Conservation (phyloP, 106 monocot genomes). For the Cymbidium sinense region DNA sequence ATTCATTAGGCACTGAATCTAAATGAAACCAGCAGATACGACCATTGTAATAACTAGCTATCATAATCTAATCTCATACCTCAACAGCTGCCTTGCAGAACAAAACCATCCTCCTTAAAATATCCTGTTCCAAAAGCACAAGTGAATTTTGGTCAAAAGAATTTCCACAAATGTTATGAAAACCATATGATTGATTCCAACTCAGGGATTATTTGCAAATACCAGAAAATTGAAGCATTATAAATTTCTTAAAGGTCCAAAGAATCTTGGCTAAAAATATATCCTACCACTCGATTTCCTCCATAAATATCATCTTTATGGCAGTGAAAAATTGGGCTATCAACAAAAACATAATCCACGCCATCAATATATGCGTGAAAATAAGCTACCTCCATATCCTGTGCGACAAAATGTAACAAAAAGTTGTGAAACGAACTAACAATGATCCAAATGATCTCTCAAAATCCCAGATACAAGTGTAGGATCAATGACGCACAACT, state of each 20-base stretch:
- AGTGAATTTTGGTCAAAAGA: too few species aligned
- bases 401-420: not conserved
- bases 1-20: too few species aligned
- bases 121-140: constrained; percentile 38
- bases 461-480: not conserved
- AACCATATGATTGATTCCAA: too few species aligned
- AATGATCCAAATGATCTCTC: not conserved
- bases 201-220: not conserved
- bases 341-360: constrained; percentile 78
- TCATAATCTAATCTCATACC: constrained; percentile 29
- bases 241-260: constrained; percentile 2
- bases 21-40: not conserved
- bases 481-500: not conserved
- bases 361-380: constrained; percentile 66
- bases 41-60: not conserved
- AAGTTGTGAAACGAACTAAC: not conserved
- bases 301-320: constrained; percentile 54
- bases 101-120: constrained; percentile 78
- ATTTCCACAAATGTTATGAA: too few species aligned
- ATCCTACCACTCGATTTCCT: constrained; percentile 23
- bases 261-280: not conserved
- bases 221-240: not conserved
- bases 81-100: constrained; percentile 91
- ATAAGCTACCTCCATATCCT: constrained; percentile 32
- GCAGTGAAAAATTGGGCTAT: constrained; percentile 49